These are phyloP conservation scores for Raffaelea ambrosiae DNA, from an alignment of 2,329 filamentous ascomycete species.

Conservation along the genomic window DNA sequence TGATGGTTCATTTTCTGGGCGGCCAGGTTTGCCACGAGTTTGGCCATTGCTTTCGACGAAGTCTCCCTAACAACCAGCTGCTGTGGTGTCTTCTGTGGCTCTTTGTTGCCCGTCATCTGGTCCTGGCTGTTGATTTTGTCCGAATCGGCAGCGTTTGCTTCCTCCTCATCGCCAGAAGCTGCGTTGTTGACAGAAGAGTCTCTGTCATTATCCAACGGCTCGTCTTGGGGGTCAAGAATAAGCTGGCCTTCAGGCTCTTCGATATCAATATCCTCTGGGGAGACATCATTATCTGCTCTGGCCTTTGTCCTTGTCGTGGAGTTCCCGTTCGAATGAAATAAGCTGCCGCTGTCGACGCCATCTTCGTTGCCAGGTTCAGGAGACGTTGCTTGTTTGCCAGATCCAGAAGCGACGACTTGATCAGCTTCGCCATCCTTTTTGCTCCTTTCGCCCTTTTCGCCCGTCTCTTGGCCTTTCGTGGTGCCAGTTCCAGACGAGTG, in stretches of 20 bases:
- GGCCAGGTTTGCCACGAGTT: conserved; percentile 15
- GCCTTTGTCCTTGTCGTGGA: conserved; percentile 12
- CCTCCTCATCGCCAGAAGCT: too few relatives aligned
- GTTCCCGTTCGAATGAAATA: conserved; percentile 13
- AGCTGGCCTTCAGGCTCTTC: conserved; percentile 32
- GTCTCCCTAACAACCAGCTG: neutral
- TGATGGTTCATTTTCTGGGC: conserved; percentile 25
- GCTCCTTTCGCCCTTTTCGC: neutral
- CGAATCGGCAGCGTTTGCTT: too few relatives aligned
- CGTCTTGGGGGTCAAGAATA: conserved; percentile 19
- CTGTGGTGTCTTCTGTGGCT: neutral
- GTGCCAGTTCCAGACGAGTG: conserved; percentile 14
- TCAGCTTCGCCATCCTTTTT: neutral
- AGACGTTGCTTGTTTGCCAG: neutral
- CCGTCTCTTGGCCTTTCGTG: neutral
- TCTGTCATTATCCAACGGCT: conserved; percentile 4
- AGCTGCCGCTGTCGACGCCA: neutral
- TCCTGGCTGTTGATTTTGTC: too few relatives aligned
- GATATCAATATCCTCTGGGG: conserved; percentile 42
- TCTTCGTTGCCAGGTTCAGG: neutral
- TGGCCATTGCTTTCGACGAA: conserved; percentile 1
- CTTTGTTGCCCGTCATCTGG: too few relatives aligned
- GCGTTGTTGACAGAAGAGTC: conserved; percentile 1
- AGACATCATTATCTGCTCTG: conserved; percentile 18
- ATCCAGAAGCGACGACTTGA: too few relatives aligned